Conservation (phyloP, 225 moss, liverwort and hornwort species). For the Bryoerythrophyllum caledonicum region DNA sequence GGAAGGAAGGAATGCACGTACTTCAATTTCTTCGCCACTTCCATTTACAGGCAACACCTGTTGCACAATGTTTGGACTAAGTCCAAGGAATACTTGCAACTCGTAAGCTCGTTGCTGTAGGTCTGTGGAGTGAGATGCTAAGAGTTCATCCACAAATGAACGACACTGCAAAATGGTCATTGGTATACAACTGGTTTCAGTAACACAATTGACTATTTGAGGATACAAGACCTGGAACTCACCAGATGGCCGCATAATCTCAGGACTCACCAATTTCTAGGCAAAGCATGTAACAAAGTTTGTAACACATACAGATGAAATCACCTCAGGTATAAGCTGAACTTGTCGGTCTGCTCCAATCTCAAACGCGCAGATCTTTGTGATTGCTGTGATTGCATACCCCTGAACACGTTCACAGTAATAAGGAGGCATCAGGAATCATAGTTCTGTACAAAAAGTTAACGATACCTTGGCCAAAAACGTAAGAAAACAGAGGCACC, state of each 20-base stretch:
- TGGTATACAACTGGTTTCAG: not conserved
- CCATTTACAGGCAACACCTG: constrained; percentile 80
- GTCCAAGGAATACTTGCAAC: constrained; percentile 77
- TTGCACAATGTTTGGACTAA: constrained; percentile 57
- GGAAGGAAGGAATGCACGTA: constrained; percentile 1
- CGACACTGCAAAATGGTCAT: constrained; percentile 51
- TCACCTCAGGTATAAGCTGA: constrained; percentile 75
- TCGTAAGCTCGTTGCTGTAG: constrained; percentile 98
- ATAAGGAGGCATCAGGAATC: not conserved
- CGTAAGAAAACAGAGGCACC: not conserved
- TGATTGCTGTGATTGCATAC: constrained; percentile 86
- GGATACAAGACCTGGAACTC: not conserved
- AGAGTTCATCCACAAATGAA: constrained; percentile 79
- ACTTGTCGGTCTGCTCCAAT: constrained; percentile 72
- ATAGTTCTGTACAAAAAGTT: not conserved
- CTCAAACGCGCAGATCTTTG: constrained; percentile 88
- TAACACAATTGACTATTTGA: not conserved
- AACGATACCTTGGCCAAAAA: not conserved
- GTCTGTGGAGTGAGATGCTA: constrained; percentile 94
- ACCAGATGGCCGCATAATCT: not conserved
- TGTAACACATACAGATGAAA: not conserved
- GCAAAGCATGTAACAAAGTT: not conserved
- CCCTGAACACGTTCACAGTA: constrained; percentile 52
- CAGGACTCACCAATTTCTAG: not conserved
- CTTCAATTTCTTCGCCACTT: constrained; percentile 94